A percentile compares a stretch with the other conserved stretches of the same genome.
Evolutionary conservation across 2,329 filamentous ascomycete genomes (phyloP).

Genomic region (Fusarium musae): DNA sequence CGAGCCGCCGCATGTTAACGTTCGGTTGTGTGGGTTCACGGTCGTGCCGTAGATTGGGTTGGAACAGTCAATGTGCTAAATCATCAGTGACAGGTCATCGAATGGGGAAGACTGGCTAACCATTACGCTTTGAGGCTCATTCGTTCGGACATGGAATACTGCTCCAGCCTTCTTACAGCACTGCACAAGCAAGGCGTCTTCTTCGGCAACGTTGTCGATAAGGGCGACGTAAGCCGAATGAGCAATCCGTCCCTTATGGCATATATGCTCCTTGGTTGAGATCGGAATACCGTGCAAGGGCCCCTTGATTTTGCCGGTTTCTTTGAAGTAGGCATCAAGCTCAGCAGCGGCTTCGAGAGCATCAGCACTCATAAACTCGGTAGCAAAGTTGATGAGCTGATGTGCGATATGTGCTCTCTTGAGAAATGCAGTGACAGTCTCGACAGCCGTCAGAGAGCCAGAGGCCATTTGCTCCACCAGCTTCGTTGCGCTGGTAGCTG

Average conservation of each 20-base stretch:
- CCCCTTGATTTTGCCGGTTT: not conserved
- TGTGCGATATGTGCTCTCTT: not conserved
- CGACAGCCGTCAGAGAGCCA: not conserved
- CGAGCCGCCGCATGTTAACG: not conserved
- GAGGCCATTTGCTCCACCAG: not conserved
- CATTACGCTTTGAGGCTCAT: not conserved
- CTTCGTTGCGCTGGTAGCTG: not conserved
- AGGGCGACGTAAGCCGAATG: not conserved
- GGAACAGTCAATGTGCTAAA: not conserved
- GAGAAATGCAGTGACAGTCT: not conserved
- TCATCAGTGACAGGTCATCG: fast-evolving
- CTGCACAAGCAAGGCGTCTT: not conserved
- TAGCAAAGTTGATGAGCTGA: not conserved
- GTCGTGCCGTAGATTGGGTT: not conserved
- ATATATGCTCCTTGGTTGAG: not conserved
- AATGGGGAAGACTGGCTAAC: not conserved
- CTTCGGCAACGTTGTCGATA: not conserved
- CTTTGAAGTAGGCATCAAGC: not conserved
- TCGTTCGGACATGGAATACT: not conserved
- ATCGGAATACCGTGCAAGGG: not conserved
- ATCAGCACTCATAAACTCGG: fast-evolving
- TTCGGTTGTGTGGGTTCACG: not conserved
- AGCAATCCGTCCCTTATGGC: not conserved
- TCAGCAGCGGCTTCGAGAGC: not conserved
- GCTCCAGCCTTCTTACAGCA: not conserved